Conservation (phyloP, 23 red algal genomes). For the Rhodosorus marinus region DNA sequence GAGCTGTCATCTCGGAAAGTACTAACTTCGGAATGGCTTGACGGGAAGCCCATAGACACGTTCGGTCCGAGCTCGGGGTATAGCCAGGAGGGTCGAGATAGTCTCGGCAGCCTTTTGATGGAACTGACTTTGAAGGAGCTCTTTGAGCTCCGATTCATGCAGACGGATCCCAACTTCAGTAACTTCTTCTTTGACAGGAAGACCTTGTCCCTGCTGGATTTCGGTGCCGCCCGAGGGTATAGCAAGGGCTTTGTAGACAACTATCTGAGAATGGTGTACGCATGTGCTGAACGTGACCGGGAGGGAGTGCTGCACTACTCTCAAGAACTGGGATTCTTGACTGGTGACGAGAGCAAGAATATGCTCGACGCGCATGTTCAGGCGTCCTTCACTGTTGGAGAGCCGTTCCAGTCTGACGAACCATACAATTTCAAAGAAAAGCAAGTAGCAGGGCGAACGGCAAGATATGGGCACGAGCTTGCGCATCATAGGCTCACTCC, state of each 20-base stretch:
- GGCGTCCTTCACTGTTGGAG: slow-evolving; percentile 56
- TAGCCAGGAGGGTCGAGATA: slow-evolving; percentile 1
- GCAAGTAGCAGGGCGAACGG: slow-evolving; percentile 31
- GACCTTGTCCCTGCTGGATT: slow-evolving; percentile 44
- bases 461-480: slow-evolving; percentile 32
- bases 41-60: slow-evolving; percentile 28
- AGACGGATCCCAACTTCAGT: slow-evolving; percentile 67
- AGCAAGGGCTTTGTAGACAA: slow-evolving; percentile 16
- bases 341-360: slow-evolving; percentile 31
- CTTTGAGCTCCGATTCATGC: slow-evolving; percentile 48
- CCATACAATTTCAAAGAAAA: slow-evolving; percentile 24
- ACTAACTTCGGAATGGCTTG: slow-evolving; percentile 32
- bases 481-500: slow-evolving; percentile 37
- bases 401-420: slow-evolving; percentile 17
- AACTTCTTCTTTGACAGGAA: slow-evolving; percentile 49
- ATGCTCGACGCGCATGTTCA: slow-evolving; percentile 56
- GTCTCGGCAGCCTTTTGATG: slow-evolving; percentile 10
- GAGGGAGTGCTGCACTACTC: slow-evolving; percentile 37
- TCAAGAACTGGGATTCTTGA: slow-evolving; percentile 34
- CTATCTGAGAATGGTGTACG: slow-evolving; percentile 35
- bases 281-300: slow-evolving; percentile 35
- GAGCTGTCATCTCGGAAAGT: slow-evolving; percentile 20
- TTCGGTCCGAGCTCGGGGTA: neutral
- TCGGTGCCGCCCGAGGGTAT: slow-evolving; percentile 44
- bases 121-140: slow-evolving; percentile 34